phyloP scores from a whole-genome alignment of 805 yeast species.

The Clavispora fructus region DNA sequence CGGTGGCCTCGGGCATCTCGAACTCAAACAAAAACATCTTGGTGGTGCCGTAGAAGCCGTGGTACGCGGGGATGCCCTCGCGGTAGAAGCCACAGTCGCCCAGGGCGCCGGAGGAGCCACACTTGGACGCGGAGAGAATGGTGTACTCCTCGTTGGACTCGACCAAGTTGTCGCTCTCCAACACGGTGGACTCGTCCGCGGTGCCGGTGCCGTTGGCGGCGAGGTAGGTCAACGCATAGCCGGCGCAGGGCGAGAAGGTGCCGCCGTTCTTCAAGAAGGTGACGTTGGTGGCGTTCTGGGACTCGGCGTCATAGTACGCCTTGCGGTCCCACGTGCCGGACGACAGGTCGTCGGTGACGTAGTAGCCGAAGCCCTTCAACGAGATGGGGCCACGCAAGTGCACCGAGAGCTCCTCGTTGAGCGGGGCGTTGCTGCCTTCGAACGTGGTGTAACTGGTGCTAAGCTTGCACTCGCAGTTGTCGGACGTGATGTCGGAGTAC shows the following conservation, averaged over 20 bases:
- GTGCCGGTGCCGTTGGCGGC: conserved; percentile 47
- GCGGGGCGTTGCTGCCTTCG: conserved; percentile 60
- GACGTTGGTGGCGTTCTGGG: conserved; percentile 52
- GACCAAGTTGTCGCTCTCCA: conserved; percentile 45
- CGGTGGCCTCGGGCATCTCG: conserved; percentile 54
- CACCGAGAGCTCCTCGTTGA: conserved; percentile 64
- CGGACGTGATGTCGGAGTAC: conserved; percentile 37
- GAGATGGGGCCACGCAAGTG: conserved; percentile 75
- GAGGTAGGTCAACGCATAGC: conserved; percentile 62
- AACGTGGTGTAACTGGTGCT: conserved; percentile 35
- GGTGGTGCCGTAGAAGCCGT: conserved; percentile 61
- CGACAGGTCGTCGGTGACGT: conserved; percentile 36
- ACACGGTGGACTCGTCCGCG: conserved; percentile 44
- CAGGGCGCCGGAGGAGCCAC: conserved; percentile 48
- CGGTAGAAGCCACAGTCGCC: conserved; percentile 75
- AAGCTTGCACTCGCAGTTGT: conserved; percentile 44
- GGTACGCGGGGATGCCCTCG: conserved; percentile 67
- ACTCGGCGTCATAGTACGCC: conserved; percentile 52
- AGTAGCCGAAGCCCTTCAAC: conserved; percentile 57
- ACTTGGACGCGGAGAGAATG: conserved; percentile 54
- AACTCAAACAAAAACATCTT: conserved; percentile 74
- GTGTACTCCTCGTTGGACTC: conserved; percentile 55
- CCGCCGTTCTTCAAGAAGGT: conserved; percentile 68
- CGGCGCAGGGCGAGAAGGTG: conserved; percentile 55
- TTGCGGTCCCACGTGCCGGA: conserved; percentile 51